Evolutionary conservation across 306 rosid genomes (phyloP).

Genomic region (Myrica gale): DNA sequence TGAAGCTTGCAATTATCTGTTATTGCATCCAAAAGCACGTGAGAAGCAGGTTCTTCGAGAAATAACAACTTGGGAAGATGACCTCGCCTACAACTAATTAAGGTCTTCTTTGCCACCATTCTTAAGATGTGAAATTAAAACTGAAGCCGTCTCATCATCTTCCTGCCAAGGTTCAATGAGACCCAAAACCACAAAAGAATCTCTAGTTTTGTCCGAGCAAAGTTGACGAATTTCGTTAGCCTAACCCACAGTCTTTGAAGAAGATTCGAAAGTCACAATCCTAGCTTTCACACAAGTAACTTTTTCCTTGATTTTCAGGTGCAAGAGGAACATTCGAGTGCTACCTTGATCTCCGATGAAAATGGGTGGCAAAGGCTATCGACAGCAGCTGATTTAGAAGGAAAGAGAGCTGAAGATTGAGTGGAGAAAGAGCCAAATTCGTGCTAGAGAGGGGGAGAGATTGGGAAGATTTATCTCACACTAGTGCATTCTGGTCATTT

Average conservation of each 20-base stretch:
- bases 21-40: constrained; percentile 34
- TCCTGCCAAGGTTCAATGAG: constrained; percentile 41
- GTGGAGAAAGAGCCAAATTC: too few relatives aligned
- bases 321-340: background rate
- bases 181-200: constrained; percentile 27
- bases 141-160: constrained; percentile 38
- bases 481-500: too few relatives aligned
- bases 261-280: too few relatives aligned
- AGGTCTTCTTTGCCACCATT: constrained; percentile 33
- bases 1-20: constrained; percentile 33
- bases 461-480: too few relatives aligned
- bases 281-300: too few relatives aligned
- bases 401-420: too few relatives aligned
- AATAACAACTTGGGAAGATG: constrained; percentile 38
- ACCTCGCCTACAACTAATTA: constrained; percentile 30
- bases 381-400: too few relatives aligned
- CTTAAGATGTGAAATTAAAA: constrained; percentile 32
- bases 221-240: constrained; percentile 30
- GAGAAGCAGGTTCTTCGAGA: constrained; percentile 38
- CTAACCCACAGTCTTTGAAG: background rate
- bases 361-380: too few relatives aligned
- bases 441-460: too few relatives aligned
- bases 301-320: fast-evolving
- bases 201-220: constrained; percentile 23
- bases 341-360: too few relatives aligned